These are phyloP conservation scores for Candida labiduridarum DNA, from an alignment of 1,139 yeast species.

Conservation along the genomic window DNA sequence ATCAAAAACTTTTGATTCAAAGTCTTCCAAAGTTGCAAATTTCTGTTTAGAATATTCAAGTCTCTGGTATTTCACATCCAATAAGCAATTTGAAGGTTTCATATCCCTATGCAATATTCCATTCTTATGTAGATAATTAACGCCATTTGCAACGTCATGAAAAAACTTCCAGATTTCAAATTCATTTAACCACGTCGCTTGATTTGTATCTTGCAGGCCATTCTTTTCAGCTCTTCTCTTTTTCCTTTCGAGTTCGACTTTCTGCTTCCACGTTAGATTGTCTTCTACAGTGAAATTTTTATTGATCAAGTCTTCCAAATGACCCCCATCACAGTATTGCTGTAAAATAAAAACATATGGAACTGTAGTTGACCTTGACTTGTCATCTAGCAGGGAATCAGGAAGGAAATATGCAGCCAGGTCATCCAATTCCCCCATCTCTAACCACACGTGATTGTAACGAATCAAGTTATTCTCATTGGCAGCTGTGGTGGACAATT, in stretches of 20 bases:
- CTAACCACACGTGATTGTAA: slow-evolving; percentile 93
- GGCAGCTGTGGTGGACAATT: slow-evolving; percentile 44
- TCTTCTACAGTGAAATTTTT: slow-evolving; percentile 29
- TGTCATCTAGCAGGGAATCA: not conserved
- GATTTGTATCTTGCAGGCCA: slow-evolving; percentile 4
- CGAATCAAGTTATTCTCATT: slow-evolving; percentile 65
- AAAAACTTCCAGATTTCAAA: slow-evolving; percentile 62
- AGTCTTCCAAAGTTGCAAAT: slow-evolving; percentile 18
- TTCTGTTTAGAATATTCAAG: slow-evolving; percentile 11
- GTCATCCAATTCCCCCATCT: slow-evolving; percentile 62
- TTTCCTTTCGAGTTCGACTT: slow-evolving; percentile 26
- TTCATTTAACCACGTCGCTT: slow-evolving; percentile 29
- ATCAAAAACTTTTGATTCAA: slow-evolving; percentile 26
- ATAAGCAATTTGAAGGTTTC: slow-evolving; percentile 83
- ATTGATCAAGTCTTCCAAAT: slow-evolving; percentile 67
- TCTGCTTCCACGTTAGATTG: slow-evolving; percentile 28
- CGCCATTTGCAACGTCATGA: slow-evolving; percentile 68
- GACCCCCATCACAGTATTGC: slow-evolving; percentile 89
- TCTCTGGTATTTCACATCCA: slow-evolving; percentile 40
- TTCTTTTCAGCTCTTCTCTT: slow-evolving; percentile 21
- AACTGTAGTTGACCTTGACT: slow-evolving; percentile 28
- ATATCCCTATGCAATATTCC: slow-evolving; percentile 85
- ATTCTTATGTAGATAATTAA: slow-evolving; percentile 67
- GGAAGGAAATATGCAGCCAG: slow-evolving; percentile 34
- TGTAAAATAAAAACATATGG: slow-evolving; percentile 86